Base-by-base conservation (phyloP, 345 rosid species). In the Excoecaria agallocha region DNA sequence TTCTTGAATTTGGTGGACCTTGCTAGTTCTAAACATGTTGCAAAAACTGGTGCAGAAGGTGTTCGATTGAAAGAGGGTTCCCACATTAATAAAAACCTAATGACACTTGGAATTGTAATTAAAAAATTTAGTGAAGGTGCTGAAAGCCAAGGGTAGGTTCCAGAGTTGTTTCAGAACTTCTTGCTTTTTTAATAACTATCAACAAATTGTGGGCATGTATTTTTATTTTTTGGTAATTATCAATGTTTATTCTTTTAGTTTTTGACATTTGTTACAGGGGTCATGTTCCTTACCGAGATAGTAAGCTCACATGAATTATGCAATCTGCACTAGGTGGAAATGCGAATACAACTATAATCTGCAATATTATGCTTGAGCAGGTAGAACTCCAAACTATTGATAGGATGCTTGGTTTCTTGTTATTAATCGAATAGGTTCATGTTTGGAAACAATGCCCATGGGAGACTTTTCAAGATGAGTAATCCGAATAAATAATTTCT, bases 31-130 rank as follows among this genome's bases (percentile, higher is more conserved):
- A 98, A 94, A 80, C 91, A 98, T 62, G 98, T 98, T 48, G 91
- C 97, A 72, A 94, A 94, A 88, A 94, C 98, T 30, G 98, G 98
- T 51, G 98, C 98, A 52, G 98, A 94, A 80, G 98, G 98, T 79
- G 93, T 92, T 77, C 85, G 98, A 54, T 87, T 92, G 39, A 92
- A 91, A 81, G 98, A 94, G 84, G 98, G 98, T 39, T 92, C 98
- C 58, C 95, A 92, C 79, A 94, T 92, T 66, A 94, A 92, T 77
- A 91, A 91, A 88, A 94, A 98, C 76, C 73, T 92, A 82, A 94
- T 94, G 98, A 94, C 90, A 57, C 86, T 92, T 15, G 98, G 98
- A 79, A 94, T 93, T 74, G 98, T 92, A 12, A 92, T 91, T 22
- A 92, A 92, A 79, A 94, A 94, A 77, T 69, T 92, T 85, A 94